phyloP scores from a whole-genome alignment of 768 basidiomycete species.

The Rhodocollybia butyracea region DNA sequence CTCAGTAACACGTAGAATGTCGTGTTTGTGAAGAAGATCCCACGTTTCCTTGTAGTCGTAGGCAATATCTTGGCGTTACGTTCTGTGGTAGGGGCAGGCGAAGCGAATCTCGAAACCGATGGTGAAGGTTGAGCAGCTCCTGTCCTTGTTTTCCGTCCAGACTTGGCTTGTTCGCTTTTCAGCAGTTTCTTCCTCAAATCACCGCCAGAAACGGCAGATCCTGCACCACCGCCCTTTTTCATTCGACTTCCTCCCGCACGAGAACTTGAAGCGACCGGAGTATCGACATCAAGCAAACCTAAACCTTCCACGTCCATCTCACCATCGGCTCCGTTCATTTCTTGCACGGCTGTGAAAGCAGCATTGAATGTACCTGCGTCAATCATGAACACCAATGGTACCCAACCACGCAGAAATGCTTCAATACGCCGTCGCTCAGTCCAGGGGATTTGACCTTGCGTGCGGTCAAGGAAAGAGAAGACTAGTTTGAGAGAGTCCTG shows the following conservation, averaged over 20 bases:
- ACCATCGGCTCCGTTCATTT: slow-evolving; percentile 47
- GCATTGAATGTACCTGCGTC: slow-evolving; percentile 70
- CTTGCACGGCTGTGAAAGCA: slow-evolving; percentile 59
- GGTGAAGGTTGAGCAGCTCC: slow-evolving; percentile 45
- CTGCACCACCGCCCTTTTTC: slow-evolving; percentile 20
- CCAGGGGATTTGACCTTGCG: slow-evolving; percentile 66
- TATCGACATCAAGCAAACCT: slow-evolving; percentile 32
- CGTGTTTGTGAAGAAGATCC: slow-evolving; percentile 85
- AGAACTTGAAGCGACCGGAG: slow-evolving; percentile 27
- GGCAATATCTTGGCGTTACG: slow-evolving; percentile 18
- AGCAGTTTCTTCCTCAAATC: slow-evolving; percentile 78
- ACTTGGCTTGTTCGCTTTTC: slow-evolving; percentile 83
- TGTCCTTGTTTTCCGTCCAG: slow-evolving; percentile 53
- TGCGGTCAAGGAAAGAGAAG: slow-evolving; percentile 88
- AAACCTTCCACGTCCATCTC: slow-evolving; percentile 26
- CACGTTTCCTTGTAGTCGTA: slow-evolving; percentile 36
- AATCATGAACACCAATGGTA: slow-evolving; percentile 76
- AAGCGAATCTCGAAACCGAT: slow-evolving; percentile 57
- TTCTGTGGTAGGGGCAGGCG: slow-evolving; percentile 46
- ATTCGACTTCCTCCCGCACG: slow-evolving; percentile 34
- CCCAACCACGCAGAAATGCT: slow-evolving; percentile 69
- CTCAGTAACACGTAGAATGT: slow-evolving; percentile 84
- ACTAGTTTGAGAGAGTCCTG: slow-evolving; percentile 88
- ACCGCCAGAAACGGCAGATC: slow-evolving; percentile 39
- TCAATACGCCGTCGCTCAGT: slow-evolving; percentile 82